Conservation (phyloP, 495 filamentous ascomycete genomes). For the Penicillium antarcticum region DNA sequence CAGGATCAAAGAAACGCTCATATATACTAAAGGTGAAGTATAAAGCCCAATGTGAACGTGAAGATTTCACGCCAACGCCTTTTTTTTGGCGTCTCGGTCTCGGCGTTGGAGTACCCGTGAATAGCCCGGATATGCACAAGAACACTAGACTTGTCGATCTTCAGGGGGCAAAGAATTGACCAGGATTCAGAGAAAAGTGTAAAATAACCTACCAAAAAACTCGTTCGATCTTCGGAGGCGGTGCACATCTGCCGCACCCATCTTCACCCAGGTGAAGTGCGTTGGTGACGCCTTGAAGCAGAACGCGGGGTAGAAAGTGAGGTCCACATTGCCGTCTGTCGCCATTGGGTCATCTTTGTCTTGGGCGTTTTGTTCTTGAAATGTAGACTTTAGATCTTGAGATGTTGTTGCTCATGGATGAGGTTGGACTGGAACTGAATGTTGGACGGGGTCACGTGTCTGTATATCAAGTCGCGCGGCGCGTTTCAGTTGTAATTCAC, state of each 20-base stretch:
- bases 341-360: constrained; percentile 38
- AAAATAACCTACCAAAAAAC: constrained; percentile 59
- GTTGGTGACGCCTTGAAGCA: constrained; percentile 84
- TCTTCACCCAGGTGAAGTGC: constrained; percentile 76
- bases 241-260: constrained; percentile 67
- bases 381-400: background rate
- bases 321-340: constrained; percentile 21
- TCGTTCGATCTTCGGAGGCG: constrained; percentile 52
- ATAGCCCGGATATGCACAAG: background rate
- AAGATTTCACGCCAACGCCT: background rate
- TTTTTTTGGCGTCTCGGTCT: background rate
- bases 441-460: constrained; percentile 8
- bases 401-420: background rate
- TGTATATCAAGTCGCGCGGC: background rate
- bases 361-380: background rate
- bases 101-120: background rate
- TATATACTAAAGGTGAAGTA: background rate
- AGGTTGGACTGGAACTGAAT: background rate
- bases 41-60: background rate
- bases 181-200: background rate
- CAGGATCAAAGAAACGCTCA: background rate
- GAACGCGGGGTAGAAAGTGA: constrained; percentile 73
- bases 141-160: background rate
- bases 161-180: background rate
- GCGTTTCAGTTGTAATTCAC: background rate